phyloP scores from a whole-genome alignment of 73 alveolate genomes.

The Paramecium biaurelia region DNA sequence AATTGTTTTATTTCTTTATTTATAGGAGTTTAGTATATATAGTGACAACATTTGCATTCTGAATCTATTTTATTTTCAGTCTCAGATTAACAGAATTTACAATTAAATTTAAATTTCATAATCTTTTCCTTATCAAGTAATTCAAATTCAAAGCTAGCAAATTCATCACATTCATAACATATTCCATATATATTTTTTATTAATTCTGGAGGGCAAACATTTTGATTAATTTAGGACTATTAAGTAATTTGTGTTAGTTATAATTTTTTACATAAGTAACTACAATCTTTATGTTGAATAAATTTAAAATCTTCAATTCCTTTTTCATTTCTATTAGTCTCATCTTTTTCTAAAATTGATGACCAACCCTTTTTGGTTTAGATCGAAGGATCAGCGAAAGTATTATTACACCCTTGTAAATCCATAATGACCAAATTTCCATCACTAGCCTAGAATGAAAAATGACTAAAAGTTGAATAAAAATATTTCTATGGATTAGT shows the following conservation, averaged over 20 bases:
- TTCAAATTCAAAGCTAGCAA: background rate
- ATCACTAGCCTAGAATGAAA: background rate
- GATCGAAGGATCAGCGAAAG: constrained; percentile 32
- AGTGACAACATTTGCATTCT: background rate
- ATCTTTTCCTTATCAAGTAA: background rate
- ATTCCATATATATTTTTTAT: background rate
- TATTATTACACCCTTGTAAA: constrained; percentile 51
- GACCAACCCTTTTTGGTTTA: background rate
- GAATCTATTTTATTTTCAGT: background rate
- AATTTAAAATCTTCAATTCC: background rate
- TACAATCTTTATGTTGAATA: background rate
- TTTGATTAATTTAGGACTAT: background rate
- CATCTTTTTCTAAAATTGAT: background rate
- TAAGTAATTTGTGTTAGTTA: background rate
- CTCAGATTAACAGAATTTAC: background rate
- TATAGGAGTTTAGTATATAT: background rate
- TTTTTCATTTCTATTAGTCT: background rate
- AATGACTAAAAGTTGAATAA: constrained; percentile 41
- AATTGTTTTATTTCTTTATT: background rate
- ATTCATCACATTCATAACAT: background rate
- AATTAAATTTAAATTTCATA: background rate
- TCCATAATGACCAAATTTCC: background rate
- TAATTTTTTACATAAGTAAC: background rate
- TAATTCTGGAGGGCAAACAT: background rate
- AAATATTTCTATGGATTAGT: background rate